Conservation (phyloP, 2,329 filamentous ascomycete species). For the Achaetomium macrosporum region DNA sequence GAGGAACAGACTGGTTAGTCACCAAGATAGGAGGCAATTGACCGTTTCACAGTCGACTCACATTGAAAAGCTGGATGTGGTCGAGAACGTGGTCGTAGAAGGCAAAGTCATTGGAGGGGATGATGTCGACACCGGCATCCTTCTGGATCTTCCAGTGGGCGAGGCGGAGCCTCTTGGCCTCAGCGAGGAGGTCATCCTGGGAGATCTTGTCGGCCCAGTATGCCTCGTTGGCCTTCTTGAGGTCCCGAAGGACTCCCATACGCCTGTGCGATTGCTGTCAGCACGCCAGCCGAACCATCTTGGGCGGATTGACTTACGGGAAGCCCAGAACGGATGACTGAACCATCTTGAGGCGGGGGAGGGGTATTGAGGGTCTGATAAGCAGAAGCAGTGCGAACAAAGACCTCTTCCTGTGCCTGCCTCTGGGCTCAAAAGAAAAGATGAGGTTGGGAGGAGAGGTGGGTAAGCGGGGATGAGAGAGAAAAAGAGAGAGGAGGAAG, state of each 20-base stretch:
- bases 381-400: constrained; percentile 12
- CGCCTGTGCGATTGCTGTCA: constrained; percentile 45
- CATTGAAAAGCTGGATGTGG: constrained; percentile 97
- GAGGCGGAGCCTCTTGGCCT: constrained; percentile 94
- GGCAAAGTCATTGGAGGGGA: constrained; percentile 99
- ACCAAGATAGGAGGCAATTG: constrained; percentile 13
- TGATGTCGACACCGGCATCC: constrained; percentile 93
- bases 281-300: constrained; percentile 55
- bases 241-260: constrained; percentile 96
- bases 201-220: constrained; percentile 96
- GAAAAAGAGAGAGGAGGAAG: constrained; percentile 4
- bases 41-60: constrained; percentile 42
- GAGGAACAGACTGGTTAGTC: constrained; percentile 5
- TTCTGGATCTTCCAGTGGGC: constrained; percentile 99
- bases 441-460: constrained; percentile 6
- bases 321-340: constrained; percentile 86
- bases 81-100: constrained; percentile 97
- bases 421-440: constrained; percentile 9
- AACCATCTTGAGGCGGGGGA: constrained; percentile 42
- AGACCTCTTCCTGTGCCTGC: constrained; percentile 19
- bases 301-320: constrained; percentile 48
- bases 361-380: constrained; percentile 15
- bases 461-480: constrained; percentile 9
- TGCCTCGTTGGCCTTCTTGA: constrained; percentile 99
- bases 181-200: constrained; percentile 79